Conservation (phyloP, 1,284 basidiomycete genomes). For the Ceratobasidium sp. region DNA sequence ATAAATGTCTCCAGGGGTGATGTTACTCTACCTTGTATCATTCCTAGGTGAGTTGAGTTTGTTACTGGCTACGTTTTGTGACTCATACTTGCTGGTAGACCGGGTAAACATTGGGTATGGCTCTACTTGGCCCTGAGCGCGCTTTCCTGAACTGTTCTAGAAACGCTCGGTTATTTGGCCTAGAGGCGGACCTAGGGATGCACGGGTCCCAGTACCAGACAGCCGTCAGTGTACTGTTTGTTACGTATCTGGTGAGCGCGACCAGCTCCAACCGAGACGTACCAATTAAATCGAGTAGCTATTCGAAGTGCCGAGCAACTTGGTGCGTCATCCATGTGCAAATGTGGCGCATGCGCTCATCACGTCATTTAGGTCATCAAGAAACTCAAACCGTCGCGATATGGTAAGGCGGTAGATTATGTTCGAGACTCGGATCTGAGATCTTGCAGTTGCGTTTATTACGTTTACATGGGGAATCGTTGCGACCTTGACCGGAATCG, state of each 20-base stretch:
- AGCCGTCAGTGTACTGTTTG: slow-evolving; percentile 40
- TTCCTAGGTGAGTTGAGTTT: slow-evolving; percentile 34
- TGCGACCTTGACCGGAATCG: slow-evolving; percentile 38
- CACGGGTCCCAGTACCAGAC: slow-evolving; percentile 35
- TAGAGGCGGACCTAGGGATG: slow-evolving; percentile 40
- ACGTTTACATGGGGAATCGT: slow-evolving; percentile 39
- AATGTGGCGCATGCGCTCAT: neutral
- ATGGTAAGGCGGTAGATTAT: slow-evolving; percentile 5
- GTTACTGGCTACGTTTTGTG: neutral
- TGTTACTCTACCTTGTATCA: slow-evolving; percentile 39
- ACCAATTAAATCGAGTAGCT: slow-evolving; percentile 16
- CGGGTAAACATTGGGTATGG: slow-evolving; percentile 39
- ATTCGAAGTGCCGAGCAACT: slow-evolving; percentile 40
- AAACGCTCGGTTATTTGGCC: slow-evolving; percentile 40
- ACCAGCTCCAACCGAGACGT: neutral
- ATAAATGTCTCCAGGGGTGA: slow-evolving; percentile 30
- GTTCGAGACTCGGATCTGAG: neutral
- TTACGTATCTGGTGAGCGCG: slow-evolving; percentile 37
- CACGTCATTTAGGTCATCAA: slow-evolving; percentile 33
- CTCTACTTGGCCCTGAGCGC: too few relatives aligned
- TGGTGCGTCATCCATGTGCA: slow-evolving; percentile 15
- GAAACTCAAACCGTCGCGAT: slow-evolving; percentile 40
- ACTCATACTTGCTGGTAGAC: slow-evolving; percentile 11
- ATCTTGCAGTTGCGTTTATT: slow-evolving; percentile 29
- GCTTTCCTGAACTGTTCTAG: neutral